Percentiles rank a stretch among this genome's conserved stretches.
Conservation (phyloP, 1,284 basidiomycete species). For the Coriolopsis trogii region DNA sequence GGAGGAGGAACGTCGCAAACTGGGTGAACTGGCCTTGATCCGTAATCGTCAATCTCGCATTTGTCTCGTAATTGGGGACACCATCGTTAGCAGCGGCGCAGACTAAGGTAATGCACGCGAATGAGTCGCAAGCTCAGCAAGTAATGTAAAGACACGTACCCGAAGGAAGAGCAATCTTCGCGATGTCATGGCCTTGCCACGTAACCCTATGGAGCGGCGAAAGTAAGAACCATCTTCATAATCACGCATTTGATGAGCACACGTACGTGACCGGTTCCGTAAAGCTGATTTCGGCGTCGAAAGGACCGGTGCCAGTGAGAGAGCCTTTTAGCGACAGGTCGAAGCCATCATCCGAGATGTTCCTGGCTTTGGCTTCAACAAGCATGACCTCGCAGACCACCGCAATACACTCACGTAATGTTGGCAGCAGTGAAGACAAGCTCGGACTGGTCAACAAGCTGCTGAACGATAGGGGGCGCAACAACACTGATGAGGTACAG, state of each 20-base stretch:
- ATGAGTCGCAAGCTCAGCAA: background rate
- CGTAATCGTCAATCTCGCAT: conserved; percentile 57
- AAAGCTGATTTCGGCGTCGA: conserved; percentile 68
- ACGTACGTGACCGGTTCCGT: conserved; percentile 51
- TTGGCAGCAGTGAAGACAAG: conserved; percentile 63
- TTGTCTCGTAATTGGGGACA: conserved; percentile 63
- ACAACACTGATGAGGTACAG: conserved; percentile 74
- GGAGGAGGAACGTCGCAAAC: conserved; percentile 69
- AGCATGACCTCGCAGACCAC: no score
- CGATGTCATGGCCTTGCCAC: conserved; percentile 73
- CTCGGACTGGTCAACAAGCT: conserved; percentile 62
- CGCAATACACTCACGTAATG: conserved; percentile 51
- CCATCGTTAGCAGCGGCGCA: conserved; percentile 72
- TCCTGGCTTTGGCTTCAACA: no score
- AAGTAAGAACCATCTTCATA: background rate
- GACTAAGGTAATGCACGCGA: conserved; percentile 39
- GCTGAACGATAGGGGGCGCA: conserved; percentile 67
- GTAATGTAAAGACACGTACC: conserved; percentile 36
- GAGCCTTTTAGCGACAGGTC: conserved; percentile 60
- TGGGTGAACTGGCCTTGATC: conserved; percentile 57
- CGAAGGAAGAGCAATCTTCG: conserved; percentile 62
- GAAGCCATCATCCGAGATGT: conserved; percentile 63
- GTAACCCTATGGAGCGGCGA: conserved; percentile 44
- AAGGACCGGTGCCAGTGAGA: conserved; percentile 62
- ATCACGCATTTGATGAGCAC: background rate